These are phyloP conservation scores for Filosporella fistucella DNA, from an alignment of 495 filamentous ascomycete species.

Conservation along the genomic window DNA sequence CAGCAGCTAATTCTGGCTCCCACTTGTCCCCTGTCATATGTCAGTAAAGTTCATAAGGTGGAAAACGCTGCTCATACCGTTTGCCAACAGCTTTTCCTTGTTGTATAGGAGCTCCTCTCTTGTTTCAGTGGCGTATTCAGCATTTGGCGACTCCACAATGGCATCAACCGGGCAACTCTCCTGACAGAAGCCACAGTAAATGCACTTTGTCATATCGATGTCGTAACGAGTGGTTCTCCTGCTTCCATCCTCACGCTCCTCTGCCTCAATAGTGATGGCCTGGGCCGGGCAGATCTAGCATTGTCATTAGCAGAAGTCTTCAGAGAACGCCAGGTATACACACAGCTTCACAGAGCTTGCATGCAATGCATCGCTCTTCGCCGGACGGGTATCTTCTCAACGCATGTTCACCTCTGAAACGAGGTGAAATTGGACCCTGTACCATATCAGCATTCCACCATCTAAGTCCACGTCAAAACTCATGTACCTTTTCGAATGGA, in stretches of 20 bases:
- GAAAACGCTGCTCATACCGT: constrained; percentile 1
- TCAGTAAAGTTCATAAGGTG: not conserved
- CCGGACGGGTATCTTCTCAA: constrained; percentile 92
- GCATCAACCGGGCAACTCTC: constrained; percentile 98
- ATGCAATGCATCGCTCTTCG: constrained; percentile 98
- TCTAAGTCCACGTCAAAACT: not conserved
- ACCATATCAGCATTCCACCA: constrained; percentile 10
- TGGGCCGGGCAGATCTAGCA: constrained; percentile 82
- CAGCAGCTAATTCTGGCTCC: constrained; percentile 94
- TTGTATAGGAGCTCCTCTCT: constrained; percentile 97
- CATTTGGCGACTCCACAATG: constrained; percentile 95
- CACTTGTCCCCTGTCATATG: constrained; percentile 68
- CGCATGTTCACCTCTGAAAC: constrained; percentile 96
- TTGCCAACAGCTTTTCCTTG: constrained; percentile 52
- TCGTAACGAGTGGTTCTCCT: constrained; percentile 95
- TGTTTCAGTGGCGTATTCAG: constrained; percentile 96
- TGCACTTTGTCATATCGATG: constrained; percentile 99
- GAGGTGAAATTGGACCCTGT: constrained; percentile 91
- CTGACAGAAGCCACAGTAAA: constrained; percentile 99
- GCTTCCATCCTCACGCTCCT: constrained; percentile 93
- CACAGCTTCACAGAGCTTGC: constrained; percentile 95
- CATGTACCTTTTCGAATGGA: constrained; percentile 83
- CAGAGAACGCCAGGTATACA: constrained; percentile 22
- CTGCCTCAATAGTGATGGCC: constrained; percentile 97
- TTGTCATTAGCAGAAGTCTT: not conserved